Evolutionary conservation across 768 basidiomycete species (phyloP), one percentile per base, ranked within the genome.

Genomic region (Albatrellus ellisii): DNA sequence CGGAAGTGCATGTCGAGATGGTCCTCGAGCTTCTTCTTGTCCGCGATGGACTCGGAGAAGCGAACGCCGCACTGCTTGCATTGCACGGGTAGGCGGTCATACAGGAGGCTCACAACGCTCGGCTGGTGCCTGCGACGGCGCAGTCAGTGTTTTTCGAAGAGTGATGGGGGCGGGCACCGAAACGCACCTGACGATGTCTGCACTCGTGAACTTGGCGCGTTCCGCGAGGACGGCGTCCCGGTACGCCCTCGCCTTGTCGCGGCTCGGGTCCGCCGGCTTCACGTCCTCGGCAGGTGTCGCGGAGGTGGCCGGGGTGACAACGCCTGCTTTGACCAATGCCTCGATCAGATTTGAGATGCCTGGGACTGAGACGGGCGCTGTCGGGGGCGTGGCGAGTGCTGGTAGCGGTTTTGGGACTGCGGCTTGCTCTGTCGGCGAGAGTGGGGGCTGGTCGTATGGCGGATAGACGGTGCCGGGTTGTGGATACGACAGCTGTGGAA

Each of bases 1-100:
- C 79, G 72, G 64, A 95, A 97, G 59, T 99, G 94, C 82, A 87
- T 84, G 58, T 99, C 94, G 53, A 98, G 70, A 56, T 99, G 95
- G 44, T 79, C 75, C 52, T 92, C 76, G 68, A 91, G 71, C 28
- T 64, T 68, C 56, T 77, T 80, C 63, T 80, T 87, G 46, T 86
- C 90, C 41, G 66, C 53, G 20, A 63, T 56, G 24, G 73, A 76
- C 51, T 87, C 85, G 36, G 81, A 65, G 60, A 92, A 94, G 32
- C 94, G 80, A 42, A 86, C 62, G 14, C 84, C 87, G 64, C 94
- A 99, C 54, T 97, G 92, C 62, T 81, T 89, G 69, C 94, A 99
- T 62, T 90, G 83, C 26, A 75, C 65, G 17, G 79, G 70, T 26
- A 91, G 69, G 43, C 76, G 76, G 42, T 76, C 70, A 54, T 89